A percentile compares a stretch with the other conserved stretches of the same genome.
Evolutionary conservation across 164 flowering plant genomes (phyloP).

Genomic region (Umbellularia californica): DNA sequence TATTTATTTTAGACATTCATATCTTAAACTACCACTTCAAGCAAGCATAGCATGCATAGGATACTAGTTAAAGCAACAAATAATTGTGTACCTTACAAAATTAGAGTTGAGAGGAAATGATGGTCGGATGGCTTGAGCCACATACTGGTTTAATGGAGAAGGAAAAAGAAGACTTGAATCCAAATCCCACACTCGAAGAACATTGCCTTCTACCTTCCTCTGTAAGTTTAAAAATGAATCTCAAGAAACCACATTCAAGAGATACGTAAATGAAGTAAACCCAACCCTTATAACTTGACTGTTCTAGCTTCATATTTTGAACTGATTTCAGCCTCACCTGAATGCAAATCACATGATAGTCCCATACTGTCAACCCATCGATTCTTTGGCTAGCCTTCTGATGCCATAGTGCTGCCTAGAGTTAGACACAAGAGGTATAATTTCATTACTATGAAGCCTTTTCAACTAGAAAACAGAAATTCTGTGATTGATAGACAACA

Average conservation of each 20-base stretch:
- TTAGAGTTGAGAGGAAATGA: constrained; percentile 65
- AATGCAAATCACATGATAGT: constrained; percentile 89
- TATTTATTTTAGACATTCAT: not conserved
- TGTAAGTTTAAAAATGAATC: constrained; percentile 22
- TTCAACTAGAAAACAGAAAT: not conserved
- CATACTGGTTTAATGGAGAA: constrained; percentile 49
- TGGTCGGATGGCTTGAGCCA: constrained; percentile 66
- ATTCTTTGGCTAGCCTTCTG: constrained; percentile 89
- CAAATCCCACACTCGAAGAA: constrained; percentile 75
- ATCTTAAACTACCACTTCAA: not conserved
- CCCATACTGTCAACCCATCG: constrained; percentile 83
- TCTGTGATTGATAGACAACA: not conserved
- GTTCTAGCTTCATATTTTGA: not conserved
- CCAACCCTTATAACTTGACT: not conserved
- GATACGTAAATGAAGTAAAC: not conserved
- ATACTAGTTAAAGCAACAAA: not conserved
- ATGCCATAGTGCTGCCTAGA: constrained; percentile 80
- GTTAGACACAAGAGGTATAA: not conserved
- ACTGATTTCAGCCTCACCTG: constrained; percentile 44
- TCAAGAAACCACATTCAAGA: constrained; percentile 3
- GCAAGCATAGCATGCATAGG: not conserved
- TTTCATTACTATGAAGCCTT: not conserved
- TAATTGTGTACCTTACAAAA: constrained; percentile 51
- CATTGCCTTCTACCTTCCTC: constrained; percentile 40
- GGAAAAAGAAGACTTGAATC: constrained; percentile 87